These are phyloP conservation scores for Verticillium nubilum DNA, from an alignment of 2,329 filamentous ascomycete genomes.

Conservation along the genomic window DNA sequence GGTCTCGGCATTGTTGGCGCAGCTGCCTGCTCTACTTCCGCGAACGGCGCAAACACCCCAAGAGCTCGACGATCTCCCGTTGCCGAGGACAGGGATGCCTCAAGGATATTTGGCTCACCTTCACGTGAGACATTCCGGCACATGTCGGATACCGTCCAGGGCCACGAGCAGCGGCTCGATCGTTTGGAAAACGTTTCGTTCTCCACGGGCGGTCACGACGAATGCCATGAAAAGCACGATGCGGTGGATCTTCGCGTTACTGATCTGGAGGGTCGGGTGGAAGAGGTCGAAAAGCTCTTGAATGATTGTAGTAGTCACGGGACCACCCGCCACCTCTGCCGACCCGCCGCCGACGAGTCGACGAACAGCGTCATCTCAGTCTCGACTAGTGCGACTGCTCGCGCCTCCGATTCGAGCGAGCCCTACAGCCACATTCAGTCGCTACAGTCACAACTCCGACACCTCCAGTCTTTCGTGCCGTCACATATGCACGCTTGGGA, in stretches of 20 bases:
- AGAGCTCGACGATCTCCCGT: conserved; percentile 9
- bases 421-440: conserved; percentile 44
- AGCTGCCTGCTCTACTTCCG: neutral
- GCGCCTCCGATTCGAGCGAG: conserved; percentile 36
- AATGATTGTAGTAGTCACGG: conserved; percentile 37
- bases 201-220: conserved; percentile 59
- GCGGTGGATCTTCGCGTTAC: conserved; percentile 60
- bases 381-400: conserved; percentile 34
- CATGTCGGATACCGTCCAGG: conserved; percentile 47
- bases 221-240: conserved; percentile 64
- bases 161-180: conserved; percentile 61
- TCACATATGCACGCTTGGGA: conserved; percentile 62
- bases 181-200: conserved; percentile 67
- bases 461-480: conserved; percentile 58
- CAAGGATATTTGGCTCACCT: conserved; percentile 13
- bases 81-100: neutral
- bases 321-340: conserved; percentile 28
- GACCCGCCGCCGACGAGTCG: conserved; percentile 34
- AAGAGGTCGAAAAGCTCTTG: conserved; percentile 52
- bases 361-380: conserved; percentile 41
- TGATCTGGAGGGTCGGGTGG: conserved; percentile 61
- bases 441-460: conserved; percentile 43
- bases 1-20: neutral
- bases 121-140: conserved; percentile 35
- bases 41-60: conserved; percentile 18